Evolutionary conservation across 2,329 filamentous ascomycete genomes (phyloP), one percentile per base, ranked within the genome.

Genomic region (Fusarium sp.): DNA sequence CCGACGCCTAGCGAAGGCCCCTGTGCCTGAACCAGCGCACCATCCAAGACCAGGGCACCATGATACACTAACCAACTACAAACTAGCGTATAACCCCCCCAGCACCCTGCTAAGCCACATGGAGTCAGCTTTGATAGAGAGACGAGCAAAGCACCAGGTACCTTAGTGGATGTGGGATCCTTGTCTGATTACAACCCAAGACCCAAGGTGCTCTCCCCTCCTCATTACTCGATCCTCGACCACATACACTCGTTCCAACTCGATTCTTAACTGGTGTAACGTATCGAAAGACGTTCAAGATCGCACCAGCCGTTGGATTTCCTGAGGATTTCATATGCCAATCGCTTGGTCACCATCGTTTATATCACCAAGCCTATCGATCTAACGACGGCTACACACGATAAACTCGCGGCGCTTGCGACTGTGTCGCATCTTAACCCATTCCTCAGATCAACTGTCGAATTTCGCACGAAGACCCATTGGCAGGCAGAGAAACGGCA

Each of bases 1-100:
- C 64, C 34, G 18, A 38, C 34, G 9, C 34, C 34, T 10, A 38
- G 18, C 34, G 18, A 38, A 52, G 38, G 51, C 66, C 57, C 64
- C 52, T 71, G 65, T 71, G 54, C 69, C 70, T 74, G 69, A 54
- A 60, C 64, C 58, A 70, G 29, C 18, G 34, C 57, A 70, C 59
- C 59, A 58, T 49, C 51, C 27, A 22, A 38, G 43, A 32, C 29
- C 30, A 60, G 57, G 49, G 52, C 44, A 51, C 54, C 45, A 51
- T 38, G 30, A 22, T 13, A 27, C 25, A 60, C 51, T 56, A 65
- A 60, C 69, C 52, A 52, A 58, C 32, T 53, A 55, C 29, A 62
- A 67, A 62, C 53, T 75, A 75, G 69, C 48, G 63, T 20, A 22
- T 29, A 10, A 44, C 54, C 43, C 72, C 72, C 70, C 58, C 53